Conservation (phyloP, 306 rosid species). For the Lablab purpureus region DNA sequence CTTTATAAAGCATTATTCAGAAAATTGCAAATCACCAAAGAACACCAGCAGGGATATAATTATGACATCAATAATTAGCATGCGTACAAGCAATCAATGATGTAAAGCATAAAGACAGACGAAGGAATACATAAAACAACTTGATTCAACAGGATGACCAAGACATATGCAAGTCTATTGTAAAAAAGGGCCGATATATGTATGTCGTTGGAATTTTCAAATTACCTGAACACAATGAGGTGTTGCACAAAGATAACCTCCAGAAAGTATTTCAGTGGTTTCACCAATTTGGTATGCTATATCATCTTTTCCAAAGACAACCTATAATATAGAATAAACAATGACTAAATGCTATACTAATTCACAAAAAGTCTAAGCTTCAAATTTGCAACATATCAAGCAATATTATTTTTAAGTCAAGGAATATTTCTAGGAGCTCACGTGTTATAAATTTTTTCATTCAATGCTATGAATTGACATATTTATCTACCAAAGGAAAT, state of each 20-base stretch:
- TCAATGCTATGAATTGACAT: constrained; percentile 20
- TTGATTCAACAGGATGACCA: constrained; percentile 15
- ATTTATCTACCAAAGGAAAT: constrained; percentile 13
- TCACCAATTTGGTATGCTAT: constrained; percentile 98
- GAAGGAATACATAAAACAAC: neutral
- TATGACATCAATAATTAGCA: constrained; percentile 32
- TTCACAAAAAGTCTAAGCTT: constrained; percentile 29
- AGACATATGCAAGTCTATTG: neutral
- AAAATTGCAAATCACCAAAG: constrained; percentile 9
- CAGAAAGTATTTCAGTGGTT: constrained; percentile 89
- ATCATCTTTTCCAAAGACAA: constrained; percentile 79
- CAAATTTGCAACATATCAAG: constrained; percentile 3
- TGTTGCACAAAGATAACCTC: constrained; percentile 93
- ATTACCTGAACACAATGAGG: constrained; percentile 95
- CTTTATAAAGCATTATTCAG: constrained; percentile 36
- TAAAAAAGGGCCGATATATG: constrained; percentile 1
- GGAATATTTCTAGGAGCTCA: constrained; percentile 29
- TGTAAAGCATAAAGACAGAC: neutral
- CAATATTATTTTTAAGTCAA: constrained; percentile 21
- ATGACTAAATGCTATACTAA: constrained; percentile 26
- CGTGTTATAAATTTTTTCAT: constrained; percentile 2
- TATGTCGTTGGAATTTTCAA: neutral
- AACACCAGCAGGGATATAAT: constrained; percentile 2
- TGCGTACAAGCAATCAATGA: neutral
- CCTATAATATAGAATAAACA: constrained; percentile 55